Conservation (phyloP, 768 basidiomycete species). For the Fibroporia radiculosa region DNA sequence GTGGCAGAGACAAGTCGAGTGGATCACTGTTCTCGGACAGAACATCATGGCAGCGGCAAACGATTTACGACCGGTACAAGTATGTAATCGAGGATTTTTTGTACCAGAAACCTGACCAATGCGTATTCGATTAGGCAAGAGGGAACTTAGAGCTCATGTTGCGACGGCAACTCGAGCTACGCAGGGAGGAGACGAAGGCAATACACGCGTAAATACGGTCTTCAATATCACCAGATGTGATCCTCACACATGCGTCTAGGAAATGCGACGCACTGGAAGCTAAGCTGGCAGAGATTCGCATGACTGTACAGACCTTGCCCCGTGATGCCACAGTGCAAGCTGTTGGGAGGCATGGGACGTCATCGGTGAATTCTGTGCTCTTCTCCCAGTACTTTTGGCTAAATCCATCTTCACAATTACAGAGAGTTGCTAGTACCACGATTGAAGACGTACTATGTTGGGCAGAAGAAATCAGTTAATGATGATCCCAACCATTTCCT, state of each 20-base stretch:
- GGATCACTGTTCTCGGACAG: conserved; percentile 74
- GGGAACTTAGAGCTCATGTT: conserved; percentile 79
- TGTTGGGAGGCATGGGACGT: not conserved
- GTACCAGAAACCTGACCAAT: not conserved
- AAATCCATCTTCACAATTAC: not conserved
- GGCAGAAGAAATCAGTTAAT: conserved; percentile 40
- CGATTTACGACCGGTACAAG: conserved; percentile 84
- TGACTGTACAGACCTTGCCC: conserved; percentile 5
- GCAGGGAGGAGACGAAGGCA: conserved; percentile 60
- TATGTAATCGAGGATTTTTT: conserved; percentile 20
- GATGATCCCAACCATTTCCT: not conserved
- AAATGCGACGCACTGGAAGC: conserved; percentile 68
- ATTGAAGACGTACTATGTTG: conserved; percentile 44
- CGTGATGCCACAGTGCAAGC: not conserved
- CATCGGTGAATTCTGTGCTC: not conserved
- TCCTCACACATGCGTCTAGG: conserved; percentile 26
- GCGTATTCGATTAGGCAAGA: conserved; percentile 53
- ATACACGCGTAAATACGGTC: conserved; percentile 53
- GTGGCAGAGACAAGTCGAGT: conserved; percentile 71
- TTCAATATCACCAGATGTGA: not conserved
- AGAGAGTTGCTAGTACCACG: conserved; percentile 8
- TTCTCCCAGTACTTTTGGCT: not conserved
- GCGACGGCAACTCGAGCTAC: conserved; percentile 65
- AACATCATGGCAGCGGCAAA: conserved; percentile 90
- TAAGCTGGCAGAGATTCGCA: conserved; percentile 50